These are phyloP conservation scores for Ochromonadaceae sp. DNA, from an alignment of 352 stramenopile genomes.

Conservation along the genomic window DNA sequence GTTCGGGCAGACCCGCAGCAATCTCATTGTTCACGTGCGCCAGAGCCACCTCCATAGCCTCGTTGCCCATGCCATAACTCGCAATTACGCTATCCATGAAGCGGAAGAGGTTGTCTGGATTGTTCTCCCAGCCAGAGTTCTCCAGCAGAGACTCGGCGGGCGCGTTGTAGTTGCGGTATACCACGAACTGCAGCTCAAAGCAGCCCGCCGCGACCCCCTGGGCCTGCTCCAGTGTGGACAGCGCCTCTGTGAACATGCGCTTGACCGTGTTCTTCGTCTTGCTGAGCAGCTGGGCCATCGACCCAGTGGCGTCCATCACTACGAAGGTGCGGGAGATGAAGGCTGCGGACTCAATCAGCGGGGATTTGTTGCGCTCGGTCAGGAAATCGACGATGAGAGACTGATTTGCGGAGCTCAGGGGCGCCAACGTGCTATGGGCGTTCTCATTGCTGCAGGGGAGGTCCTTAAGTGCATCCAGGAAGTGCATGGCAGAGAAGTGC, in stretches of 20 bases:
- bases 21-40: not conserved
- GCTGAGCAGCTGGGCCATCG: not conserved
- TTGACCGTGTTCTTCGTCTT: not conserved
- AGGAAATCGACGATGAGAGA: not conserved
- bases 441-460: not conserved
- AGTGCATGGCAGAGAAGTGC: not conserved
- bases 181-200: not conserved
- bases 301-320: not conserved
- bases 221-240: not conserved
- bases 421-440: not conserved
- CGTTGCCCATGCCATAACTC: not conserved
- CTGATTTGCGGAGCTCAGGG: not conserved
- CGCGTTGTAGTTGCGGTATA: not conserved
- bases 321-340: not conserved
- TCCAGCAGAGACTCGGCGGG: not conserved
- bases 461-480: not conserved
- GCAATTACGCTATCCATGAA: not conserved
- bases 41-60: constrained; percentile 4
- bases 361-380: not conserved
- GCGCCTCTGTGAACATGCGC: not conserved
- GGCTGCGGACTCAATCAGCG: not conserved
- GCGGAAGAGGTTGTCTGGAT: not conserved
- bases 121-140: not conserved
- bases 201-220: not conserved
- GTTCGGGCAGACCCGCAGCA: not conserved